A percentile compares a stretch with the other conserved stretches of the same genome.
Conservation (phyloP, 1,139 yeast genomes). For the Wickerhamomyces sp. region DNA sequence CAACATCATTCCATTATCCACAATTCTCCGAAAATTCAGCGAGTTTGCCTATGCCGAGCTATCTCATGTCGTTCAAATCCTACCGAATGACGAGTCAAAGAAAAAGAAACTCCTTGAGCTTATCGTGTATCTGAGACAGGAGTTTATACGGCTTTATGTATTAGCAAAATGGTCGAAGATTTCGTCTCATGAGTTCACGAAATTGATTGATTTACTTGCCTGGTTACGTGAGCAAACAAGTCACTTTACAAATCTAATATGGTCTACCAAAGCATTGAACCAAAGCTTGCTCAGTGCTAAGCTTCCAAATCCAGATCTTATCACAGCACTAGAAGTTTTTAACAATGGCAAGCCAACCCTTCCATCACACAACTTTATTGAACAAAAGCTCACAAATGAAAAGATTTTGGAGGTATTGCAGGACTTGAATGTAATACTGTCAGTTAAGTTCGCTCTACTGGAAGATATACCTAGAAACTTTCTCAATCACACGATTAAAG, state of each 20-base stretch:
- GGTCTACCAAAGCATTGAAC: slow-evolving; percentile 54
- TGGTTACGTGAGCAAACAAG: slow-evolving; percentile 84
- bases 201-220: slow-evolving; percentile 76
- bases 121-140: slow-evolving; percentile 69
- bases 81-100: slow-evolving; percentile 53
- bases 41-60: slow-evolving; percentile 63
- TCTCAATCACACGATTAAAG: slow-evolving; percentile 54
- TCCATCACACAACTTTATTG: slow-evolving; percentile 58
- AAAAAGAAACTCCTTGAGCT: slow-evolving; percentile 66
- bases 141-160: slow-evolving; percentile 78
- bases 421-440: slow-evolving; percentile 67
- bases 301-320: slow-evolving; percentile 81
- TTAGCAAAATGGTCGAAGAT: slow-evolving; percentile 77
- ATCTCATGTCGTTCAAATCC: slow-evolving; percentile 54
- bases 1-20: slow-evolving; percentile 62
- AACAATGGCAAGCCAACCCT: slow-evolving; percentile 73
- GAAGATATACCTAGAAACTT: slow-evolving; percentile 61
- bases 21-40: slow-evolving; percentile 53
- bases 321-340: slow-evolving; percentile 82
- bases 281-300: slow-evolving; percentile 76
- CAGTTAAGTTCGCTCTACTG: slow-evolving; percentile 69
- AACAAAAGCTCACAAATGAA: slow-evolving; percentile 42
- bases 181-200: slow-evolving; percentile 62
- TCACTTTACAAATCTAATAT: slow-evolving; percentile 57
- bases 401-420: slow-evolving; percentile 58